Evolutionary conservation across 495 filamentous ascomycete species (phyloP).

Genomic region (Penicillium arizonense): DNA sequence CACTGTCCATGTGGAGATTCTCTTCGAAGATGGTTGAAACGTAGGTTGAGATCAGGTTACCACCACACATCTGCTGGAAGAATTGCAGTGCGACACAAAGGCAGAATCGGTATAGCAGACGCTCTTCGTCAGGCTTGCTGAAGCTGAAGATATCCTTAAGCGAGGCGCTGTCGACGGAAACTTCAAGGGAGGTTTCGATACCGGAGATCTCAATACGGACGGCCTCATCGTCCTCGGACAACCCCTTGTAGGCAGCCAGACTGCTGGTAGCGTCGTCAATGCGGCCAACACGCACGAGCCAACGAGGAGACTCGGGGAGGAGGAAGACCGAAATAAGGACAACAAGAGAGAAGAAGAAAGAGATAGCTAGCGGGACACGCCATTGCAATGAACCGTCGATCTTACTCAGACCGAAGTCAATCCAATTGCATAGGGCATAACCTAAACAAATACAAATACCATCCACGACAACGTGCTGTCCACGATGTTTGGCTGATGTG

Average conservation of each 20-base stretch:
- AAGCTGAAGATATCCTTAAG: conserved; percentile 10
- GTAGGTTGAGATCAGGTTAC: conserved; percentile 28
- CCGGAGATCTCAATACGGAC: conserved; percentile 30
- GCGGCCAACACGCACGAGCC: conserved; percentile 53
- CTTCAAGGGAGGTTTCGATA: conserved; percentile 36
- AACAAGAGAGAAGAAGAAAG: conserved; percentile 61
- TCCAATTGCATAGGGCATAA: conserved; percentile 37
- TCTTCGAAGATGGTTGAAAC: conserved; percentile 26
- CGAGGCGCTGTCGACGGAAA: conserved; percentile 4
- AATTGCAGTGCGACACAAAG: conserved; percentile 39
- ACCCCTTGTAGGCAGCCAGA: conserved; percentile 26
- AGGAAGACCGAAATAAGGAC: conserved; percentile 57
- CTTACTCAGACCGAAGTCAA: conserved; percentile 42
- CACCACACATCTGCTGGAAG: conserved; percentile 31
- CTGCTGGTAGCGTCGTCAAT: conserved; percentile 48
- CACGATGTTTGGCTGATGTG: conserved; percentile 33
- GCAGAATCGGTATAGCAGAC: conserved; percentile 26
- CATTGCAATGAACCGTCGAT: conserved; percentile 34
- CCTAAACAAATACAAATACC: conserved; percentile 53
- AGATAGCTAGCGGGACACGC: conserved; percentile 46
- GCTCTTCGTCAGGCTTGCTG: conserved; percentile 22
- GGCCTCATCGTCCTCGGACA: conserved; percentile 16
- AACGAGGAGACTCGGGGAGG: conserved; percentile 63
- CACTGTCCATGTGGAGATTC: conserved; percentile 17
- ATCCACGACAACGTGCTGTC: conserved; percentile 36